Evolutionary conservation across 2,329 filamentous ascomycete genomes (phyloP), one percentile per base, ranked within the genome.

Genomic region (Aspergillus chevalieri): DNA sequence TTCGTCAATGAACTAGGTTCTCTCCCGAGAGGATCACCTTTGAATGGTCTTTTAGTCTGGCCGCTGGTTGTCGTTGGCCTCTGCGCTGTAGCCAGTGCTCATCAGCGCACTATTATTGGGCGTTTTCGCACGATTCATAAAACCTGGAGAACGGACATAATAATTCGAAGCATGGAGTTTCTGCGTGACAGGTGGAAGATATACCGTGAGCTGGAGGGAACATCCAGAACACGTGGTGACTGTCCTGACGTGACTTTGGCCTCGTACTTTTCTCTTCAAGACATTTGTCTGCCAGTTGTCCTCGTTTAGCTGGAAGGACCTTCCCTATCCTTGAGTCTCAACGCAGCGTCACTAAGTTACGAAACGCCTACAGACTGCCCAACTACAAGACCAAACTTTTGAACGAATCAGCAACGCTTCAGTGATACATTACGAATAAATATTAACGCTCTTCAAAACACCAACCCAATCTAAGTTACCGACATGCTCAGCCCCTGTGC

Each of bases 1-100:
- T 50, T 52, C 17, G 38, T 52, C n/a, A 8, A 22, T 2, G 15
- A 30, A 5, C 22, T 52, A 4, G 17, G 19, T 7, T 38, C 43
- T 17, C 45, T 47, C 2, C 43, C 45, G 4, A 9, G 39, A 6
- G 28, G 46, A 7, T 45, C 43, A 8, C 38, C 45, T 6, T 44
- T 46, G 5, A 41, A 50, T 10, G 36, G 48, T 12, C 43, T 52
- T 17, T n/a, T 48, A 10, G 44, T 45, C 43, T 52, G 51, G 51
- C 51, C 48, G 7, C 12, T 52, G 22, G 48, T 52, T 8, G 24
- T 50, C 6, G 42, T 33, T 4, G 48, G 51, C 4, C 21, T 47
- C n/a, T 48, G 42, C 14, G 34, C 51, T 1, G 28, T 34, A 1
- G 4, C n/a, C 7, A 15, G 43, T 19, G 15, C 36, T 8, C 51